These are phyloP conservation scores for Saccharum hybrid DNA, from an alignment of 202 grass and related monocot genomes.

Conservation along the genomic window DNA sequence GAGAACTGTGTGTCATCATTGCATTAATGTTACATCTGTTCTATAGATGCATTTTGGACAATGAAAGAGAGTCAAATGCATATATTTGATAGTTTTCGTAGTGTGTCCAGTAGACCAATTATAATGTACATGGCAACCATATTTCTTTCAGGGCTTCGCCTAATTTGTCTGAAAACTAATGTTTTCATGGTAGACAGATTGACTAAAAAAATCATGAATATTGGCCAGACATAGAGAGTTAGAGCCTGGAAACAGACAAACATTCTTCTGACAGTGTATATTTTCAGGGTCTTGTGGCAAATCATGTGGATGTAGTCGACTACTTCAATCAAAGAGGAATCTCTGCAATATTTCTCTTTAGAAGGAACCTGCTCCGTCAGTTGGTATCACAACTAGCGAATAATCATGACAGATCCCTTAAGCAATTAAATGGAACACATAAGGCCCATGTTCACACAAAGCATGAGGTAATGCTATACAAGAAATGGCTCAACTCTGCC, in stretches of 20 bases:
- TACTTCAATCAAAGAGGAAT: slow-evolving; percentile 78
- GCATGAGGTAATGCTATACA: slow-evolving; percentile 55
- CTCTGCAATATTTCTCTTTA: slow-evolving; percentile 81
- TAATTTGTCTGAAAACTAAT: neutral
- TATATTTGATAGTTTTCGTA: neutral
- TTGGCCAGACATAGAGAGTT: slow-evolving; percentile 3
- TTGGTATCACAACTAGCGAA: slow-evolving; percentile 84
- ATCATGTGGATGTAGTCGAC: slow-evolving; percentile 61
- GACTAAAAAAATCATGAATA: neutral
- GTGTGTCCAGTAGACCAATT: neutral
- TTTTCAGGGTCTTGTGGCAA: slow-evolving; percentile 76
- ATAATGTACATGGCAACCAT: slow-evolving; percentile 11
- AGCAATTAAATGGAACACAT: slow-evolving; percentile 90
- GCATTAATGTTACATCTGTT: neutral
- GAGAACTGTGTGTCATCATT: neutral
- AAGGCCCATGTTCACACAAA: slow-evolving; percentile 87
- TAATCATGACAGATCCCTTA: slow-evolving; percentile 78
- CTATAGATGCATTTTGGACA: neutral
- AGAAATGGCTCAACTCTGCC: neutral
- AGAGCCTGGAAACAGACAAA: neutral
- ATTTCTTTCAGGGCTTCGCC: neutral
- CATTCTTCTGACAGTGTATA: slow-evolving; percentile 37
- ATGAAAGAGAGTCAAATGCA: neutral
- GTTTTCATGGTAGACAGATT: slow-evolving; percentile 8
- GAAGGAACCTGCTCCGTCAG: slow-evolving; percentile 83